phyloP scores from a whole-genome alignment of 305 asterid species.

The Fraxinus nigra region DNA sequence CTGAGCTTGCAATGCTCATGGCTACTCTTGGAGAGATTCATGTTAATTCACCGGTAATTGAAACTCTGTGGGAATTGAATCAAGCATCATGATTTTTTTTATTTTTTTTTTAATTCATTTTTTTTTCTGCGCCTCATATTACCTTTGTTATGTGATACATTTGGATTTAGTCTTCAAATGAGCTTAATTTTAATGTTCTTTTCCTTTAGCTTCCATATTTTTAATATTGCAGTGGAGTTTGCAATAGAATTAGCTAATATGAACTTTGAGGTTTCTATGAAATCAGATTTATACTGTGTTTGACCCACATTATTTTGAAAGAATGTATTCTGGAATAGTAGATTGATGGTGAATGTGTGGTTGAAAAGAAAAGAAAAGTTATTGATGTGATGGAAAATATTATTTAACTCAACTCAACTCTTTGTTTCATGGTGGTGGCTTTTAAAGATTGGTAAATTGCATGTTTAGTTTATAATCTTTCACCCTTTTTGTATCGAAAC shows the following conservation, averaged over 20 bases:
- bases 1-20: slow-evolving; percentile 79
- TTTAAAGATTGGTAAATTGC: no score
- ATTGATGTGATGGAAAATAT: no score
- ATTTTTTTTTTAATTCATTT: background rate
- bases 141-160: background rate
- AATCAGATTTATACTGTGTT: no score
- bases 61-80: background rate
- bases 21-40: slow-evolving; percentile 79
- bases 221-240: background rate
- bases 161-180: background rate
- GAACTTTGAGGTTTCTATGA: background rate
- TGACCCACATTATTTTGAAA: no score
- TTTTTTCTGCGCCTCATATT: background rate
- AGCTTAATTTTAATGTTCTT: background rate
- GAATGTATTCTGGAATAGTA: no score
- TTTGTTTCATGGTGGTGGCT: no score
- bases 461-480: no score
- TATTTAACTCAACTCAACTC: no score
- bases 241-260: background rate
- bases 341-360: no score
- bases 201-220: background rate
- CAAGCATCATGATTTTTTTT: slow-evolving; percentile 1
- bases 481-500: no score
- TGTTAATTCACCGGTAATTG: slow-evolving; percentile 55
- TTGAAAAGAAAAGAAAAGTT: no score